Evolutionary conservation across 2,329 filamentous ascomycete genomes (phyloP), one percentile per base, ranked within the genome.

Genomic region (Fusarium equiseti): DNA sequence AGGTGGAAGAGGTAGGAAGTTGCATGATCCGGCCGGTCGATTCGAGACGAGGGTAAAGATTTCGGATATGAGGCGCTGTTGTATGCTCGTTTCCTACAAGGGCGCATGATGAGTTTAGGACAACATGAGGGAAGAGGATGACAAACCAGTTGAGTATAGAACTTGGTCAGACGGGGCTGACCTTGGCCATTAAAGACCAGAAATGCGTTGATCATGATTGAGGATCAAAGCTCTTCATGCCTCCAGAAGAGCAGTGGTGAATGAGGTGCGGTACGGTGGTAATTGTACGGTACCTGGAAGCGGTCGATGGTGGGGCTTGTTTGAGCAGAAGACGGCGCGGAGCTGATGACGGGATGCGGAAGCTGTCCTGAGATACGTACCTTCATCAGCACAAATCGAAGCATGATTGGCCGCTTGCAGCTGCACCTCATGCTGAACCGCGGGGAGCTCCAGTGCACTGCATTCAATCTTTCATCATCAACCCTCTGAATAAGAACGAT

Each of bases 101-200:
- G 40, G 42, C n/a, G 56, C 40, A 46, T 46, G 59, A 55, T 69
- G 51, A 57, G 40, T 53, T 56, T 35, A 18, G 60, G 53, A 35
- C 26, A 27, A 32, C 44, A 55, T 53, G 18, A 18, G 15, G 31
- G 50, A 18, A 32, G 29, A 43, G 20, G 46, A 8, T 35, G 32
- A 62, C 76, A 75, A 73, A 97, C 95, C 73, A 99, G 90, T 80
- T 98, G 95, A 3, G 95, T 98, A 81, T 99, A 99, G 86, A 99
- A 99, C 78, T 98, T 98, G 76, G 95, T 98, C 80, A 99, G 88
- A 59, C 96, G 92, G 40, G 96, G 95, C 82, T 99, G 95, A 71
- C 96, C 96, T 76, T 95, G 94, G 84, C 97, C 97, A 79, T 99
- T 99, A 86, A 99, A 99, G 80, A 99, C 95, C 73, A 99, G 87